Base-by-base conservation (phyloP, 2,329 filamentous ascomycete genomes). In the Mycosphaerella arachidis region DNA sequence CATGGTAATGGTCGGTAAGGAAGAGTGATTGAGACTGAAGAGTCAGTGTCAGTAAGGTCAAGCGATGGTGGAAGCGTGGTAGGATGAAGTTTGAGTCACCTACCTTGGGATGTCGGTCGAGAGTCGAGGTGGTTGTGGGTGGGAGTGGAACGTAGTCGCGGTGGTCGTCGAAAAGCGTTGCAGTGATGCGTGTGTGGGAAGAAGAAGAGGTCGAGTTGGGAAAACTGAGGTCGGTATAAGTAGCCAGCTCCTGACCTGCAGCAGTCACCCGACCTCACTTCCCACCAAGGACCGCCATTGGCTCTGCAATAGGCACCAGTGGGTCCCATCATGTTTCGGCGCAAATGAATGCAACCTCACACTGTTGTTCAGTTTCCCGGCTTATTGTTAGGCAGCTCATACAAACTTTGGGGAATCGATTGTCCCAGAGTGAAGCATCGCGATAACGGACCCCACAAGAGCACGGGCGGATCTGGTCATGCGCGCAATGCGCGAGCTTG, bases 1-100 rank as follows among this genome's bases (percentile, higher is more conserved):
- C 63, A 63, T 67, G 48, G 10, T 60, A 27, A 54, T 45, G 48
- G 30, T 29, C 3, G 24, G 24, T 24, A 3, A 24, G 40, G 16
- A 18, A n/a, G n/a, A n/a, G 40, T 43, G 13, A 13, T 7, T 43
- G 4, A 20, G 45, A 45, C 29, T 55, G 56, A 6, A 27, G 13
- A 7, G 35, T 4, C 13, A 30, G 35, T 48, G 27, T 46, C 40
- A 43, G 40, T 18, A n/a, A 5, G 18, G 1, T n/a, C 16, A 43
- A 37, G 35, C 24, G 35, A 40, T 6, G 16, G 31, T 46, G 37
- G 40, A 18, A 43, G 18, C 24, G 30, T 43, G 53, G 52, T 24
- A 54, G 30, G 52, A 8, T 37, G 24, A 9, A 46, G 13, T 3
- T n/a, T 53, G 40, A n/a, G 40, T 43, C 13, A n/a, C 40, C n/a